These are phyloP conservation scores for Nicotiana sylvestris DNA, from an alignment of 257 asterid genomes.

Conservation along the genomic window DNA sequence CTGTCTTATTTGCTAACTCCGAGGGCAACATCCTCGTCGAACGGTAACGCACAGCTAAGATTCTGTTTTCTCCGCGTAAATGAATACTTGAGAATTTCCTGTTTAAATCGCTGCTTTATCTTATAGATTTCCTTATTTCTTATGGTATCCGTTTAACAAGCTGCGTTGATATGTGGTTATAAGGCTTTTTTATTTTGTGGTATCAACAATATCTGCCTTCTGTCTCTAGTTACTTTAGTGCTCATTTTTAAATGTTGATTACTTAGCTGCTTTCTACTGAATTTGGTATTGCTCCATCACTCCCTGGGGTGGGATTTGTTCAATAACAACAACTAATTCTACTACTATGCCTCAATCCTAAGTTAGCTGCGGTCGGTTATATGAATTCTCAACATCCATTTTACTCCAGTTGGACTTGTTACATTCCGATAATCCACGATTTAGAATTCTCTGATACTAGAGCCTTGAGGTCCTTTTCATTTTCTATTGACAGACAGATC, in stretches of 20 bases:
- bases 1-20: constrained; percentile 82
- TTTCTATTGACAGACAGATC: too few species aligned
- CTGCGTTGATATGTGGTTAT: neutral
- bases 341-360: neutral
- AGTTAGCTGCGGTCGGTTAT: neutral
- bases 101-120: neutral
- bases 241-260: neutral
- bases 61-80: neutral
- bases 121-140: neutral
- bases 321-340: neutral
- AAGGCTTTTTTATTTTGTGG: neutral
- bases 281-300: neutral
- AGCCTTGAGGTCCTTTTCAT: neutral
- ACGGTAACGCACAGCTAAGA: constrained; percentile 42
- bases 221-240: neutral
- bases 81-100: neutral
- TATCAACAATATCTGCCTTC: neutral
- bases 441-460: neutral
- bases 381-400: neutral
- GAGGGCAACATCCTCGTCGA: constrained; percentile 97
- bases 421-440: neutral
- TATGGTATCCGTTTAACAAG: neutral
- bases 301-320: neutral
- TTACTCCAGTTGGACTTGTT: neutral
- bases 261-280: neutral